phyloP scores from a whole-genome alignment of 2,329 filamentous ascomycete genomes.

The Cercospora janseana region DNA sequence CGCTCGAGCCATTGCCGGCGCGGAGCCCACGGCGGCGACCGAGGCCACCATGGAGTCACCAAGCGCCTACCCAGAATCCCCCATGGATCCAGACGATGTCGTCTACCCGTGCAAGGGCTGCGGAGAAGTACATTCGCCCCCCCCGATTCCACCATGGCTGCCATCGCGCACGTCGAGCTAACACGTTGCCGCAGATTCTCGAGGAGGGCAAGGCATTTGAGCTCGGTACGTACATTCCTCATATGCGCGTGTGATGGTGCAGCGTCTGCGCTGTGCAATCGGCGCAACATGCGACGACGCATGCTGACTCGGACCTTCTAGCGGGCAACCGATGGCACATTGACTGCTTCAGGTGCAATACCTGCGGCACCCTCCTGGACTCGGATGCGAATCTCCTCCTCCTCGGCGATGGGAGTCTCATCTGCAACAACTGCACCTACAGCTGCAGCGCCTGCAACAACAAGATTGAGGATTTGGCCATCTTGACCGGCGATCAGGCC shows the following conservation, averaged over 20 bases:
- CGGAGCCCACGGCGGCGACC: constrained; percentile 17
- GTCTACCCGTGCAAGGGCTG: constrained; percentile 87
- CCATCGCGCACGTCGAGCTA: constrained; percentile 14
- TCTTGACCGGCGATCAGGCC: constrained; percentile 94
- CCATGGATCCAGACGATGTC: constrained; percentile 75
- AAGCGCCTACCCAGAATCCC: constrained; percentile 62
- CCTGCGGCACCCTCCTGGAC: constrained; percentile 90
- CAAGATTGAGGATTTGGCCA: constrained; percentile 97
- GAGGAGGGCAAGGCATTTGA: constrained; percentile 99
- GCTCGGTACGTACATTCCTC: constrained; percentile 61
- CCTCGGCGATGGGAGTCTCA: constrained; percentile 93
- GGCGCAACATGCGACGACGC: too few relatives aligned
- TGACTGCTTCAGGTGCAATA: constrained; percentile 82
- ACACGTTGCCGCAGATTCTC: constrained; percentile 64
- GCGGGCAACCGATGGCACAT: constrained; percentile 64
- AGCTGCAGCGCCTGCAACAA: constrained; percentile 95
- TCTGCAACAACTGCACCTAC: constrained; percentile 99
- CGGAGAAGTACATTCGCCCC: constrained; percentile 64
- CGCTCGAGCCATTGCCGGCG: constrained; percentile 4
- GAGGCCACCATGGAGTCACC: constrained; percentile 49
- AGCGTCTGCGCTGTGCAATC: background rate
- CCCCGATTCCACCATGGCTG: constrained; percentile 3
- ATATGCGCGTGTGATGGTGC: background rate
- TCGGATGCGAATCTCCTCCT: constrained; percentile 96
- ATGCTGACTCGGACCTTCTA: constrained; percentile 15